Percentiles rank a stretch among this genome's conserved stretches.
Evolutionary conservation across 2,329 filamentous ascomycete species (phyloP).

Genomic region (Aureobasidium lini): DNA sequence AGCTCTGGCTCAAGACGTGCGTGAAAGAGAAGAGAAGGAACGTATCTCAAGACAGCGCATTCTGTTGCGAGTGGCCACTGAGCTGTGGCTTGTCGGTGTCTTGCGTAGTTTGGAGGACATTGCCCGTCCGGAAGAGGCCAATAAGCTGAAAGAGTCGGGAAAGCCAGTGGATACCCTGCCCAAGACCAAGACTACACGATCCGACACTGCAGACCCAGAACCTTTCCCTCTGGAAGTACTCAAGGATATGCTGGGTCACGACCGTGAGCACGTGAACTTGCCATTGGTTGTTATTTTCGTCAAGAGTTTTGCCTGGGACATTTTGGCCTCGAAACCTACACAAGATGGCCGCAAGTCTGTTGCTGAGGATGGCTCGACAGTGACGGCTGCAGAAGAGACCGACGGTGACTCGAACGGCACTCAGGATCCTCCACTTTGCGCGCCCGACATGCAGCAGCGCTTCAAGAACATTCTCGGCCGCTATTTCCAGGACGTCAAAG

Average conservation of each 20-base stretch:
- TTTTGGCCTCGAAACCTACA: constrained; percentile 68
- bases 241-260: constrained; percentile 89
- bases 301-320: constrained; percentile 93
- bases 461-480: constrained; percentile 79
- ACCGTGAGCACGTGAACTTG: constrained; percentile 85
- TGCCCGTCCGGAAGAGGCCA: constrained; percentile 55
- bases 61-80: constrained; percentile 82
- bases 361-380: constrained; percentile 69
- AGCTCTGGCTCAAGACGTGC: constrained; percentile 66
- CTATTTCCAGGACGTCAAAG: constrained; percentile 90
- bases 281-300: constrained; percentile 91
- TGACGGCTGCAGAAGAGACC: constrained; percentile 44
- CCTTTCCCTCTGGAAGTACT: constrained; percentile 96
- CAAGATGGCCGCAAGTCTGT: constrained; percentile 77
- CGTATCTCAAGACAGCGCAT: constrained; percentile 77
- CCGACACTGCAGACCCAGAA: constrained; percentile 64
- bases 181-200: constrained; percentile 48
- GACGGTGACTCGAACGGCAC: constrained; percentile 41
- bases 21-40: constrained; percentile 94
- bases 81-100: constrained; percentile 89
- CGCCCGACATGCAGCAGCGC: constrained; percentile 70
- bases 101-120: constrained; percentile 72
- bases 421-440: constrained; percentile 66
- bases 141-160: constrained; percentile 49
- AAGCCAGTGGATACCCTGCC: constrained; percentile 48